Percentiles rank a stretch among this genome's conserved stretches.
phyloP scores from a whole-genome alignment of 257 asterid species.

The Solanum chiquidenum region DNA sequence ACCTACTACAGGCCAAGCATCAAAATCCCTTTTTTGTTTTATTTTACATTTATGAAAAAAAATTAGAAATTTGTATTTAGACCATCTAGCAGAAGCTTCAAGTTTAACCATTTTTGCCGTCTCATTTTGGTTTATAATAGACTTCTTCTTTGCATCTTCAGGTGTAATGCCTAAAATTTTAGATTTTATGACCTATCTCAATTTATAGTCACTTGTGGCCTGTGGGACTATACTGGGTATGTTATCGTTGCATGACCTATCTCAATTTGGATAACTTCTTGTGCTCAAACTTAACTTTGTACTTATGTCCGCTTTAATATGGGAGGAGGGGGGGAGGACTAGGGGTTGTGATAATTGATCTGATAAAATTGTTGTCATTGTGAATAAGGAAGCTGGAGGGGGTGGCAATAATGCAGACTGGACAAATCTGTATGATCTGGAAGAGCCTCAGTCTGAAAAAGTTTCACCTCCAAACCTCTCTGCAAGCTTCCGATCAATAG shows the following conservation, averaged over 20 bases:
- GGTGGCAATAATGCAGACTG: constrained; percentile 60
- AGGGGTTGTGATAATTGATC: neutral
- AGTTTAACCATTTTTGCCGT: neutral
- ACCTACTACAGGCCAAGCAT: too few relatives aligned
- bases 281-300: neutral
- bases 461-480: constrained; percentile 39
- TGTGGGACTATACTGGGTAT: neutral
- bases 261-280: neutral
- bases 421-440: constrained; percentile 73
- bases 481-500: constrained; percentile 37
- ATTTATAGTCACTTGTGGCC: neutral
- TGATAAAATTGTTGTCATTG: neutral
- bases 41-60: too few relatives aligned
- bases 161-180: neutral
- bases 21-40: too few relatives aligned
- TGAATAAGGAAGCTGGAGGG: constrained; percentile 62
- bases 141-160: neutral
- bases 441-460: constrained; percentile 47
- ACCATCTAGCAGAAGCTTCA: neutral
- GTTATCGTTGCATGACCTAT: neutral
- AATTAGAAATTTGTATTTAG: neutral
- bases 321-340: neutral
- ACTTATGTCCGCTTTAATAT: neutral
- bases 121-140: neutral
- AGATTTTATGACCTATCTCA: neutral